Conservation (phyloP, 768 basidiomycete genomes). For the Suillus placidus region DNA sequence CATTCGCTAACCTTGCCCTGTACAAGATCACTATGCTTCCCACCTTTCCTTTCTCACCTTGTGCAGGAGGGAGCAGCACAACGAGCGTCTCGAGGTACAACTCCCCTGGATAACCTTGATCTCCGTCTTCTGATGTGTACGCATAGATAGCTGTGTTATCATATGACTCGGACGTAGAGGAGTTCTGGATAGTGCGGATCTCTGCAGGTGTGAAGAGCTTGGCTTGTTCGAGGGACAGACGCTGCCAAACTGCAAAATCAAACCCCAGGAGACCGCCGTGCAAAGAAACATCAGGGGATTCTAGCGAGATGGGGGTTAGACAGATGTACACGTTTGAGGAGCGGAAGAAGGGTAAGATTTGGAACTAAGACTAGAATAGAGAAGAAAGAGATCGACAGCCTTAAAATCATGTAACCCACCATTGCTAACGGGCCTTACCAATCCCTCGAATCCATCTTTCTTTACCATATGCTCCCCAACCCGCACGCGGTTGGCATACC, state of each 20-base stretch:
- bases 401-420: constrained; percentile 31
- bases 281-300: constrained; percentile 59
- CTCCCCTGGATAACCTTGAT: constrained; percentile 71
- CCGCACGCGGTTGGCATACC: constrained; percentile 74
- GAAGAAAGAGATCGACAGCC: constrained; percentile 33
- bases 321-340: constrained; percentile 3
- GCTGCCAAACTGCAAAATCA: constrained; percentile 58
- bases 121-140: constrained; percentile 60
- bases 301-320: constrained; percentile 28
- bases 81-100: constrained; percentile 62
- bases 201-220: constrained; percentile 62
- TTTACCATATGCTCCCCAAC: constrained; percentile 55
- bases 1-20: constrained; percentile 62
- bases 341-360: background rate
- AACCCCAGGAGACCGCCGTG: constrained; percentile 74
- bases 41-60: constrained; percentile 46
- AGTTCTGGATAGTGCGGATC: constrained; percentile 42
- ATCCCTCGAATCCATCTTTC: constrained; percentile 52
- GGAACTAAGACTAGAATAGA: constrained; percentile 15
- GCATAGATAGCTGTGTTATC: constrained; percentile 52
- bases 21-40: constrained; percentile 72
- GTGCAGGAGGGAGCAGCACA: constrained; percentile 45
- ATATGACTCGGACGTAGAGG: constrained; percentile 32
- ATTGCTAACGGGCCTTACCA: constrained; percentile 46
- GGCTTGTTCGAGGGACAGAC: constrained; percentile 41